phyloP scores from a whole-genome alignment of 768 basidiomycete genomes.

The Tulasnella sp. region DNA sequence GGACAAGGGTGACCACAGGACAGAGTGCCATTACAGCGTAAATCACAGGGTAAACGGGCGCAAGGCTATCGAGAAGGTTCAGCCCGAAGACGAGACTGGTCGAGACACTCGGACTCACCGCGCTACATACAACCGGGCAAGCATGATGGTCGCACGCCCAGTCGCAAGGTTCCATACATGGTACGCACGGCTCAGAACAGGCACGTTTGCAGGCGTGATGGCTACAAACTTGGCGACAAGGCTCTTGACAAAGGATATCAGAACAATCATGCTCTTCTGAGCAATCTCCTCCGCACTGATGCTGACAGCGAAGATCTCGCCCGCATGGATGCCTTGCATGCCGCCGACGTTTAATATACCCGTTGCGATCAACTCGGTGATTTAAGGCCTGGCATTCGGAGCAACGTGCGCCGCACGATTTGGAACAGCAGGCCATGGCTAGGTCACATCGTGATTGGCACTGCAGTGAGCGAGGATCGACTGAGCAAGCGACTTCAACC shows the following conservation, averaged over 20 bases:
- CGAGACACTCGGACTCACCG: slow-evolving; percentile 38
- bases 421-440: slow-evolving; percentile 47
- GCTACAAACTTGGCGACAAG: slow-evolving; percentile 48
- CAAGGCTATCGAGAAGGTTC: slow-evolving; percentile 42
- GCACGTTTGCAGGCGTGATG: slow-evolving; percentile 44
- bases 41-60: slow-evolving; percentile 55
- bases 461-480: slow-evolving; percentile 34
- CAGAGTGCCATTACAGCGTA: slow-evolving; percentile 41
- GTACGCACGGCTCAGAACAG: slow-evolving; percentile 51
- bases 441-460: slow-evolving; percentile 42
- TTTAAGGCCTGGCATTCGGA: slow-evolving; percentile 38
- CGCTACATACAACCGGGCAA: slow-evolving; percentile 61
- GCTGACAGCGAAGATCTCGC: slow-evolving; percentile 47
- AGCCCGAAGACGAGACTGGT: background rate
- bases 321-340: slow-evolving; percentile 47
- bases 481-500: slow-evolving; percentile 45
- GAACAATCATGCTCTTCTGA: slow-evolving; percentile 44
- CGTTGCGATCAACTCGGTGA: background rate
- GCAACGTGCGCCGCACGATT: slow-evolving; percentile 44
- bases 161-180: slow-evolving; percentile 54
- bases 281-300: slow-evolving; percentile 45
- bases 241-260: slow-evolving; percentile 35
- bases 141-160: slow-evolving; percentile 51
- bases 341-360: slow-evolving; percentile 12
- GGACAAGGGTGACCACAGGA: slow-evolving; percentile 58